phyloP scores from a whole-genome alignment of 2,329 filamentous ascomycete species.

The Fusarium sambucinum region DNA sequence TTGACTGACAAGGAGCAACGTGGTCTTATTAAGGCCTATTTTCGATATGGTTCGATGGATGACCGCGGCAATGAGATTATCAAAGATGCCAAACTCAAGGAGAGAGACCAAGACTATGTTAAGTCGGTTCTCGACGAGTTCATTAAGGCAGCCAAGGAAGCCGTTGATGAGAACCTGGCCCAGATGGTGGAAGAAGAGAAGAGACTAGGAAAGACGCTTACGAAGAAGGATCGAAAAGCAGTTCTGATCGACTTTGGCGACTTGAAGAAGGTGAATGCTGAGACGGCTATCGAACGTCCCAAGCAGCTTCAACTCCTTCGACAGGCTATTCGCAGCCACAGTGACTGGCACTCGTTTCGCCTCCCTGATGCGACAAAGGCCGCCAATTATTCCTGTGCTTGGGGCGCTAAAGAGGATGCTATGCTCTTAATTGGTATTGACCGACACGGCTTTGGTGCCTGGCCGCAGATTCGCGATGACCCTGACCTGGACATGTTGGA shows the following conservation, averaged over 20 bases:
- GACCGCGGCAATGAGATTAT: constrained; percentile 90
- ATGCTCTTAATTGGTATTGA: constrained; percentile 97
- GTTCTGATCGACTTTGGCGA: constrained; percentile 95
- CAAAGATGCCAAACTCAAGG: constrained; percentile 84
- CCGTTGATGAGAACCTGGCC: constrained; percentile 75
- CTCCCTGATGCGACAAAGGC: constrained; percentile 92
- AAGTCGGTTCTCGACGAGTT: constrained; percentile 82
- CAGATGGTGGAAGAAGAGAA: constrained; percentile 85
- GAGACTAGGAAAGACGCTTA: constrained; percentile 81
- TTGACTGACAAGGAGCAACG: constrained; percentile 93
- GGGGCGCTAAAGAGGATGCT: constrained; percentile 93
- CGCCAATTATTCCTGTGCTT: constrained; percentile 89
- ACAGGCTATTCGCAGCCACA: constrained; percentile 73
- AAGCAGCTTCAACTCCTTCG: constrained; percentile 88
- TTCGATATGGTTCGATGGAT: constrained; percentile 90
- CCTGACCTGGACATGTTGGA: constrained; percentile 84
- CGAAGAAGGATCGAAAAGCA: constrained; percentile 98
- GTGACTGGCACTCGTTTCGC: constrained; percentile 84
- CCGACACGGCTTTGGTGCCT: constrained; percentile 93
- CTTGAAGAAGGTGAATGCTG: constrained; percentile 94
- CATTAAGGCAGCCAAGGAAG: constrained; percentile 67
- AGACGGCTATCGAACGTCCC: constrained; percentile 92
- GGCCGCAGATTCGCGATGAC: constrained; percentile 94
- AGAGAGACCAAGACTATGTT: constrained; percentile 85
- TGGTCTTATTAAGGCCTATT: constrained; percentile 89